Evolutionary conservation across 345 rosid genomes (phyloP), one percentile per base, ranked within the genome.

Genomic region (Theobroma cacao): DNA sequence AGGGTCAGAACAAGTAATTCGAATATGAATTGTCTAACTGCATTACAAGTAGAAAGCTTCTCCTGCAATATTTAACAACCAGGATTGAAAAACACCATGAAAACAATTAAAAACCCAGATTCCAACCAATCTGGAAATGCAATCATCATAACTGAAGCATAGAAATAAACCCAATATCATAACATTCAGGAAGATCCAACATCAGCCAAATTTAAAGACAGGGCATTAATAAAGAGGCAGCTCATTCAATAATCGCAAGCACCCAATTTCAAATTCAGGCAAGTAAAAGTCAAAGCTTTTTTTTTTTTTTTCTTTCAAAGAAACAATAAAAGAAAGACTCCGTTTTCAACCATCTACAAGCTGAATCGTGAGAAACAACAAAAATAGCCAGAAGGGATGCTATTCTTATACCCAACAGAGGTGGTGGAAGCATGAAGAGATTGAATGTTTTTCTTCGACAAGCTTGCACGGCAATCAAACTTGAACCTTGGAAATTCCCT

Each of bases 361-460:
- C 64, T 31, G 38, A 79, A 81, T 13, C 28, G 17, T 13, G 59
- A 33, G n/a, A 81, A 28, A 50, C n/a, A 45, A 41, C 58, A 41
- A 78, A 69, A 33, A 68, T 1, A 33, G 64, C 9, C n/a, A 67
- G 70, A 82, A 79, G 43, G 78, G 77, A n/a, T 20, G 72, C 43
- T 33, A 7, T 40, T 5, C 59, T 56, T 50, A 3, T 87, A 92
- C 97, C 91, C 94, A 68, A 78, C 60, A 10, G 85, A 84, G 66
- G 85, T 77, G 47, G 85, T 77, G 17, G 87, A 80, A 30, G 89
- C 90, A 8, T 82, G 82, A 65, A 84, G 77, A 34, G 90, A 66
- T 13, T 28, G 52, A 34, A 75, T 38, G 76, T 86, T 76, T 76
- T 78, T 83, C 65, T 81, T 84, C 0, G 85, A 77, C 59, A 67